Percentiles rank a stretch among this genome's conserved stretches.
phyloP scores from a whole-genome alignment of 306 rosid species.

The Biancaea sappan region DNA sequence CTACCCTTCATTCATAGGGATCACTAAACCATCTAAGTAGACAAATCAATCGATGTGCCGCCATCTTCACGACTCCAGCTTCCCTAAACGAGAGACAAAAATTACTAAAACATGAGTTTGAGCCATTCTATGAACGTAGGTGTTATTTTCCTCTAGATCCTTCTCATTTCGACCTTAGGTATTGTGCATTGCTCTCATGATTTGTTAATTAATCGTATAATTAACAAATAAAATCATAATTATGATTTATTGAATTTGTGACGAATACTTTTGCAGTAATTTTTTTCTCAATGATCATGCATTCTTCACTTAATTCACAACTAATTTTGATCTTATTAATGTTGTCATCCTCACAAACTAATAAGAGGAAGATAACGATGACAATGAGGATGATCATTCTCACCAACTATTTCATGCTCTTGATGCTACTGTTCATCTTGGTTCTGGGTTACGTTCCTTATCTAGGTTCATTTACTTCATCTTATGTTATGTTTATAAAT shows the following conservation, averaged over 20 bases:
- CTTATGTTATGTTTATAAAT: slow-evolving; percentile 10
- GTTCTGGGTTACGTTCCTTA: slow-evolving; percentile 22
- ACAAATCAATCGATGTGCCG: too few relatives aligned
- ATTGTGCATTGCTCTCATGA: neutral
- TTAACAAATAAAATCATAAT: neutral
- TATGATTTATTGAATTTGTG: neutral
- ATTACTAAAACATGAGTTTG: slow-evolving; percentile 19
- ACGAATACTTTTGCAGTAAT: too few relatives aligned
- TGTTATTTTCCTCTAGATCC: slow-evolving; percentile 27
- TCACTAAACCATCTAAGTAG: too few relatives aligned
- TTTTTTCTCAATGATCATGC: too few relatives aligned
- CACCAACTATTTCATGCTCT: slow-evolving; percentile 21
- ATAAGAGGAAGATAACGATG: neutral
- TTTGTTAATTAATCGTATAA: neutral
- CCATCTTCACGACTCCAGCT: too few relatives aligned
- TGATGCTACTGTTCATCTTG: slow-evolving; percentile 21
- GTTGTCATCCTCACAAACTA: too few relatives aligned
- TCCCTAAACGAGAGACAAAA: too few relatives aligned
- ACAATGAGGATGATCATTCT: slow-evolving; percentile 18
- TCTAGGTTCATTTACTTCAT: slow-evolving; percentile 36
- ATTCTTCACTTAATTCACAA: too few relatives aligned
- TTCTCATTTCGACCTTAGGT: slow-evolving; percentile 36
- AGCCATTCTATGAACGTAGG: slow-evolving; percentile 17
- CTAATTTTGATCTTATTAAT: too few relatives aligned
- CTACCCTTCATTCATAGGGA: too few relatives aligned